Percentiles rank a stretch among this genome's conserved stretches.
Conservation (phyloP, 495 filamentous ascomycete genomes). For the Massariosphaeria phaeospora region DNA sequence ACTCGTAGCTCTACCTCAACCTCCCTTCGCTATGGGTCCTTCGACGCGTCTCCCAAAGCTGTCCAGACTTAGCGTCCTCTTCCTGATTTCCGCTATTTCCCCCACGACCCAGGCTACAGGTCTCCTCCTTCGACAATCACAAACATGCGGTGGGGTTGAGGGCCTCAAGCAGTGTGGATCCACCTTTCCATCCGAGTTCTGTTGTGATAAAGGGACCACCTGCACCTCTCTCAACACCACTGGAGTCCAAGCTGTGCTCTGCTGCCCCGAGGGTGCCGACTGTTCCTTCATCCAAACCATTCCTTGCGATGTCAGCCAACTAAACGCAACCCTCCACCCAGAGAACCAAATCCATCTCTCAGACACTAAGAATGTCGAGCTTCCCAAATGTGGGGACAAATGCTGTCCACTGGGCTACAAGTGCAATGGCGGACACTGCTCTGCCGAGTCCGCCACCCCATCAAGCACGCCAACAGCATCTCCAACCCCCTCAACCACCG, state of each 20-base stretch:
- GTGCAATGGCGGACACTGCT: conserved; percentile 50
- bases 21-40: conserved; percentile 17
- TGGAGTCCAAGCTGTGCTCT: conserved; percentile 60
- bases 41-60: conserved; percentile 17
- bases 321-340: conserved; percentile 61
- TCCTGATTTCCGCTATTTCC: conserved; percentile 33
- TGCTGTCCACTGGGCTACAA: conserved; percentile 79
- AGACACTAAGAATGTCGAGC: conserved; percentile 50
- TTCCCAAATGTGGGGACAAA: conserved; percentile 43
- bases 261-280: conserved; percentile 61
- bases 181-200: conserved; percentile 64
- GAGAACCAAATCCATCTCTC: conserved; percentile 65
- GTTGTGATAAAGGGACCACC: conserved; percentile 58
- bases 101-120: conserved; percentile 37
- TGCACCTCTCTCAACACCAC: conserved; percentile 61
- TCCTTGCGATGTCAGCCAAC: conserved; percentile 61
- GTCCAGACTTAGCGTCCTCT: conserved; percentile 35
- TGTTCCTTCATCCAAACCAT: conserved; percentile 67
- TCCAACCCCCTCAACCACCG: conserved; percentile 37
- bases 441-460: conserved; percentile 36
- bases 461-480: conserved; percentile 32
- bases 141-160: conserved; percentile 45
- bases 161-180: conserved; percentile 49
- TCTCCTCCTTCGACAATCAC: conserved; percentile 38
- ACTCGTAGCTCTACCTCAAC: background rate